These are phyloP conservation scores for Ustilago trichophora DNA, from an alignment of 1,284 basidiomycete species.

Conservation along the genomic window DNA sequence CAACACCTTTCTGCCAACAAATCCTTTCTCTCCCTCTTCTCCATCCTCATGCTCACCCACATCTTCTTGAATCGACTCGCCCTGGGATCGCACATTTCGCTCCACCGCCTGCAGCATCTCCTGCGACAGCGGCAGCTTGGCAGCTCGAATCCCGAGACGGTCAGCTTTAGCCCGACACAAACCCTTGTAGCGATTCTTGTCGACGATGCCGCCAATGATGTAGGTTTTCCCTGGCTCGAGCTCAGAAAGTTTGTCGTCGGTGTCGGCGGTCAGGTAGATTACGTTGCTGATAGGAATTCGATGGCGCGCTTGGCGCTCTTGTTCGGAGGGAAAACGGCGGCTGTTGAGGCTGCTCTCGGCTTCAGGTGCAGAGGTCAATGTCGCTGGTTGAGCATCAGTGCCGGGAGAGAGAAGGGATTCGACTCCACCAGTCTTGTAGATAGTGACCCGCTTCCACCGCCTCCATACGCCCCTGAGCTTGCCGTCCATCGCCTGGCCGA, in stretches of 20 bases:
- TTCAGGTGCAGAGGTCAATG: not conserved
- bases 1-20: conserved; percentile 78
- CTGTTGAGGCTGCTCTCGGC: not conserved
- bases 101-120: conserved; percentile 71
- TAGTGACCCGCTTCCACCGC: conserved; percentile 82
- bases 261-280: conserved; percentile 94
- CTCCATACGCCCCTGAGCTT: conserved; percentile 77
- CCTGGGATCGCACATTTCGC: conserved; percentile 15
- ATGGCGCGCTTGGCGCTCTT: conserved; percentile 11
- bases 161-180: conserved; percentile 88
- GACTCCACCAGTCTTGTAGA: conserved; percentile 74
- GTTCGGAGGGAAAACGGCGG: conserved; percentile 9
- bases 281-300: conserved; percentile 68
- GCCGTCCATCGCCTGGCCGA: conserved; percentile 77
- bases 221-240: conserved; percentile 87
- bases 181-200: conserved; percentile 92
- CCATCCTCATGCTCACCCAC: not conserved
- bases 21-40: conserved; percentile 10
- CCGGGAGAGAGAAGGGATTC: conserved; percentile 27
- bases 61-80: conserved; percentile 22
- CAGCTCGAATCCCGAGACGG: conserved; percentile 78
- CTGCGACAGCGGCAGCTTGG: conserved; percentile 82
- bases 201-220: conserved; percentile 94
- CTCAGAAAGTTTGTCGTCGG: conserved; percentile 81
- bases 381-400: not conserved